Evolutionary conservation across 352 stramenopile genomes (phyloP), one percentile per base, ranked within the genome.

Genomic region (Lagenidium giganteum): DNA sequence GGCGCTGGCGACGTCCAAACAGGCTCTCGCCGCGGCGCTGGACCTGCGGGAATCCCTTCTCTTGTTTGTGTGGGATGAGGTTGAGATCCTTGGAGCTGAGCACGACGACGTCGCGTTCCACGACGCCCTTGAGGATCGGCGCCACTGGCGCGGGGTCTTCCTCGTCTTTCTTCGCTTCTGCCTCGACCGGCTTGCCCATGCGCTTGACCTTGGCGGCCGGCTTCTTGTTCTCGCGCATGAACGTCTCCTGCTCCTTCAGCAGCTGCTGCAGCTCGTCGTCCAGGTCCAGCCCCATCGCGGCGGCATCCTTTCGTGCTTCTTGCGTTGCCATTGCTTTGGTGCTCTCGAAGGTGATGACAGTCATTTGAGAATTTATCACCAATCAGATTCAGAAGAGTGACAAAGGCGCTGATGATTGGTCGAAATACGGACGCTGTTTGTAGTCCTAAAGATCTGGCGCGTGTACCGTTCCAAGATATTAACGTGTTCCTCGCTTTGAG

Each of bases 231-330:
- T 79, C 56, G 12, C 60, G 60, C 38, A 90, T 55, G 28, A 93
- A 93, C 24, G 70, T 56, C 54, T 93, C 81, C 58, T 93, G 81
- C 47, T 93, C 81, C 28, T 75, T 69, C 18, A 93, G 61, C 28
- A 93, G 71, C 50, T 77, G 74, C 59, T 76, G 68, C 24, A 93
- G 51, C 42, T 93, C 81, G 21, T 67, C 74, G 36, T 93, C 77
- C 53, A 93, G 57, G 51, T 93, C 72, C 25, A 92, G 55, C 4
- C 53, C 52, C 6, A 13, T 33, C 20, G 6, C 24, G 23, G 32
- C 7, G 12, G 25, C 32, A 17, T 39, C 25, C 5, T 42, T 42
- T 42, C 29, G n/a, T 42, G 35, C 50, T 52, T 58, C 9, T n/a
- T n/a, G n/a, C n/a, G n/a, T n/a, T n/a, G n/a, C n/a, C n/a, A n/a